Evolutionary conservation across 306 rosid species (phyloP).

Genomic region (Trifolium fragiferum): DNA sequence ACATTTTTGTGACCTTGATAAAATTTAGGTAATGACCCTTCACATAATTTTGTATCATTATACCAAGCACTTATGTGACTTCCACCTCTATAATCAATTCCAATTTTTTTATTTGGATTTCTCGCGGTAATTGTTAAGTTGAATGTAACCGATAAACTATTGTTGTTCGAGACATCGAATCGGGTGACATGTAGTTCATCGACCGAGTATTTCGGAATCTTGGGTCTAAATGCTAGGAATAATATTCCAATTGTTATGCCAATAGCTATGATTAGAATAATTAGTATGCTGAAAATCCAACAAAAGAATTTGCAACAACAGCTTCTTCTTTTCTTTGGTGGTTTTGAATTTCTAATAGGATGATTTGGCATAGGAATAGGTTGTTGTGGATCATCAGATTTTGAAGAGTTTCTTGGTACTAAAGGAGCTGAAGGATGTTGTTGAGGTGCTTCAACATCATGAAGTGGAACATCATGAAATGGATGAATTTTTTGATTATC

Average conservation of each 20-base stretch:
- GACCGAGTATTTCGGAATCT: slow-evolving; percentile 58
- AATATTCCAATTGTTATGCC: slow-evolving; percentile 49
- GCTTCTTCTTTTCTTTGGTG: slow-evolving; percentile 64
- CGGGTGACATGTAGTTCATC: slow-evolving; percentile 53
- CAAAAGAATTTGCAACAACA: slow-evolving; percentile 48
- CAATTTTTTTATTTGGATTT: slow-evolving; percentile 82
- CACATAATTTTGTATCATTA: slow-evolving; percentile 53
- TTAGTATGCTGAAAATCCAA: slow-evolving; percentile 41
- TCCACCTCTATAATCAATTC: slow-evolving; percentile 76
- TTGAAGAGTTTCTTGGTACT: slow-evolving; percentile 55
- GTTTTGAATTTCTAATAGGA: slow-evolving; percentile 45
- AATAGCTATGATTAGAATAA: slow-evolving; percentile 41
- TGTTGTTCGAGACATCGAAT: slow-evolving; percentile 36
- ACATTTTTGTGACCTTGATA: slow-evolving; percentile 84
- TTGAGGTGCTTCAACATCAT: slow-evolving; percentile 62
- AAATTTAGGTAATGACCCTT: slow-evolving; percentile 74
- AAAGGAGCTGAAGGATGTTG: slow-evolving; percentile 63
- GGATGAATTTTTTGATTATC: slow-evolving; percentile 82
- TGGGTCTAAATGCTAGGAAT: slow-evolving; percentile 45
- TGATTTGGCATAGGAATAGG: slow-evolving; percentile 45
- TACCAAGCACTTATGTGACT: slow-evolving; percentile 71
- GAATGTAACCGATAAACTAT: slow-evolving; percentile 57
- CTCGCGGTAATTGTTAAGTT: slow-evolving; percentile 61
- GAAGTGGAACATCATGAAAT: slow-evolving; percentile 47
- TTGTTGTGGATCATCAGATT: slow-evolving; percentile 54